These are phyloP conservation scores for Arctium lappa DNA, from an alignment of 129 eudicot genomes.

Conservation along the genomic window DNA sequence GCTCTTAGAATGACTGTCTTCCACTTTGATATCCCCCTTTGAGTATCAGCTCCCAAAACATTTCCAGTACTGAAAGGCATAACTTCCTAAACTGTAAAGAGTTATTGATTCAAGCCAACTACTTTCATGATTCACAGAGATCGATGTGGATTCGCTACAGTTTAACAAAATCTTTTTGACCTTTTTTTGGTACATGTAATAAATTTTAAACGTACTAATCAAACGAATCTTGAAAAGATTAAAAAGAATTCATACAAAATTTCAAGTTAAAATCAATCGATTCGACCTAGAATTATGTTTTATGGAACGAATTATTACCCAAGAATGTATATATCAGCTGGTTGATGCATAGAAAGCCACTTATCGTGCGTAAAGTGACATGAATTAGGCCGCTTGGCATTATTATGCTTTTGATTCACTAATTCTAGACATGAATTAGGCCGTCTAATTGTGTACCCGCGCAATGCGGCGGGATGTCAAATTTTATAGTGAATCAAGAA, in stretches of 20 bases:
- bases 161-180: not conserved
- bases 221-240: not conserved
- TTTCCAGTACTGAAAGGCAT: no score
- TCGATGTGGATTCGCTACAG: not conserved
- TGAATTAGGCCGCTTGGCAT: no score
- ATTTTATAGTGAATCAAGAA: no score
- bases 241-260: not conserved
- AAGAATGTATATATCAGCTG: constrained; percentile 76
- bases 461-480: no score
- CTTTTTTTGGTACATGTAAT: not conserved
- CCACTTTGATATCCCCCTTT: constrained; percentile 79
- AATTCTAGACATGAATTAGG: no score
- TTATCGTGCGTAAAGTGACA: no score
- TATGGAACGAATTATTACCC: constrained; percentile 54
- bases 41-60: constrained; percentile 88
- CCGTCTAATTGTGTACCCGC: no score
- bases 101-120: not conserved
- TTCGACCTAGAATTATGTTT: constrained; percentile 11
- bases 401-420: no score
- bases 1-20: constrained; percentile 72
- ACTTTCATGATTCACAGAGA: constrained; percentile 1
- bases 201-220: not conserved
- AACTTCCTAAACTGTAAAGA: no score
- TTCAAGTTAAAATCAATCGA: not conserved
- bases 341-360: constrained; percentile 82